Percentiles rank a stretch among this genome's conserved stretches.
Conservation (phyloP, 2,329 filamentous ascomycete genomes). For the Pseudofabraea citricarpa region DNA sequence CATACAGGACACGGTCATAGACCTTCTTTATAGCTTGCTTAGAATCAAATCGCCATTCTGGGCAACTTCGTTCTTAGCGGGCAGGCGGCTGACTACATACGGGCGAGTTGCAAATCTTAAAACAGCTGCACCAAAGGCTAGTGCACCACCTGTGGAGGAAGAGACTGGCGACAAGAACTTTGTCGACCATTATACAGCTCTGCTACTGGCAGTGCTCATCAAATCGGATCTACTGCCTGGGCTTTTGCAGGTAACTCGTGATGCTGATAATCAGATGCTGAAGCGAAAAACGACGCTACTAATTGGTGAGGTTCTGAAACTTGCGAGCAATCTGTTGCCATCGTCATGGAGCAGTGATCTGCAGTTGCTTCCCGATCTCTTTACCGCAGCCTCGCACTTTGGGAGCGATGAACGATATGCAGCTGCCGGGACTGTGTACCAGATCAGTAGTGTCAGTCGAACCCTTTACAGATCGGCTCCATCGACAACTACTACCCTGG, state of each 20-base stretch:
- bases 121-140: constrained; percentile 43
- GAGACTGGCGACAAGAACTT: constrained; percentile 76
- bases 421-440: constrained; percentile 88
- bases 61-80: constrained; percentile 93
- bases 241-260: constrained; percentile 60
- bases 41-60: constrained; percentile 91
- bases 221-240: constrained; percentile 68
- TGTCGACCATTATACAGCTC: constrained; percentile 88
- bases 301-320: constrained; percentile 84
- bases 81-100: constrained; percentile 88
- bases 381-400: constrained; percentile 71
- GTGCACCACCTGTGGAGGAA: constrained; percentile 50
- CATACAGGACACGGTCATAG: constrained; percentile 73
- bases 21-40: constrained; percentile 74
- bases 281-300: constrained; percentile 87
- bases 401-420: constrained; percentile 68
- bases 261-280: constrained; percentile 62
- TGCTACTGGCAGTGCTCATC: constrained; percentile 81
- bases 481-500: constrained; percentile 26
- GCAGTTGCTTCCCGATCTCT: constrained; percentile 82
- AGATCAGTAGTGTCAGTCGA: constrained; percentile 94
- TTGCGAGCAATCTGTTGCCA: constrained; percentile 81
- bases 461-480: constrained; percentile 79
- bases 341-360: constrained; percentile 76
- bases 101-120: constrained; percentile 87